Conservation (phyloP, 2,329 filamentous ascomycete genomes). For the Fusarium mexicanum region DNA sequence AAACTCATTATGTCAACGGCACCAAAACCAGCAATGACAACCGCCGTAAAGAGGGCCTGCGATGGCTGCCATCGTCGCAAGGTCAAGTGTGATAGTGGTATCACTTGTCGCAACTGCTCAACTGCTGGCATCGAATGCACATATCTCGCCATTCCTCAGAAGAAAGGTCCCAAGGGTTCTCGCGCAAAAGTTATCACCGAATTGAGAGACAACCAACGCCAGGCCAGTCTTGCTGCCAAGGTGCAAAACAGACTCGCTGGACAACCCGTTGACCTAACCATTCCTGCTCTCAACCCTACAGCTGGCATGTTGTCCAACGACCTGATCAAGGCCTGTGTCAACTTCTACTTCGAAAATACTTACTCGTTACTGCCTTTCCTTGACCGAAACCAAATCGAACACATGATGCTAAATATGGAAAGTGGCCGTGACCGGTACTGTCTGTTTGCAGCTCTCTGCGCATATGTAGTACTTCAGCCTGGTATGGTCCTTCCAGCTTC, state of each 20-base stretch:
- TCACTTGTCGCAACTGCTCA: slow-evolving; percentile 76
- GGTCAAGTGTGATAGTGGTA: slow-evolving; percentile 77
- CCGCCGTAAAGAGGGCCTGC: slow-evolving; percentile 70
- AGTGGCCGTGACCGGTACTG: slow-evolving; percentile 71
- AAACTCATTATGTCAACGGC: not conserved
- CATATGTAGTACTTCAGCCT: slow-evolving; percentile 75
- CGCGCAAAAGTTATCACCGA: slow-evolving; percentile 81
- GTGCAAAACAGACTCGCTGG: slow-evolving; percentile 69
- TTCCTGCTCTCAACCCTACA: slow-evolving; percentile 61
- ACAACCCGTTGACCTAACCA: slow-evolving; percentile 56
- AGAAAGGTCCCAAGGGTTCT: slow-evolving; percentile 80
- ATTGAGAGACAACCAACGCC: slow-evolving; percentile 73
- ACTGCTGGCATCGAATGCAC: slow-evolving; percentile 75
- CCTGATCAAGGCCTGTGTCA: slow-evolving; percentile 71
- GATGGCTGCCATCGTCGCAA: slow-evolving; percentile 80
- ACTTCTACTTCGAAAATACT: slow-evolving; percentile 75
- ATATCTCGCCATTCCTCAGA: slow-evolving; percentile 79
- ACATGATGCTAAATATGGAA: slow-evolving; percentile 68
- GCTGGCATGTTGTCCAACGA: slow-evolving; percentile 69
- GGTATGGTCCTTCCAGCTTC: slow-evolving; percentile 67
- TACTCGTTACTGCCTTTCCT: slow-evolving; percentile 72
- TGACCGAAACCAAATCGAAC: slow-evolving; percentile 66
- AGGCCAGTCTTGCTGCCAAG: slow-evolving; percentile 70
- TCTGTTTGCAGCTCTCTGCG: slow-evolving; percentile 70
- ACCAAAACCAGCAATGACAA: slow-evolving; percentile 48